These are phyloP conservation scores for Tolypocladium cylindrosporum DNA, from an alignment of 2,329 filamentous ascomycete genomes.

Conservation along the genomic window DNA sequence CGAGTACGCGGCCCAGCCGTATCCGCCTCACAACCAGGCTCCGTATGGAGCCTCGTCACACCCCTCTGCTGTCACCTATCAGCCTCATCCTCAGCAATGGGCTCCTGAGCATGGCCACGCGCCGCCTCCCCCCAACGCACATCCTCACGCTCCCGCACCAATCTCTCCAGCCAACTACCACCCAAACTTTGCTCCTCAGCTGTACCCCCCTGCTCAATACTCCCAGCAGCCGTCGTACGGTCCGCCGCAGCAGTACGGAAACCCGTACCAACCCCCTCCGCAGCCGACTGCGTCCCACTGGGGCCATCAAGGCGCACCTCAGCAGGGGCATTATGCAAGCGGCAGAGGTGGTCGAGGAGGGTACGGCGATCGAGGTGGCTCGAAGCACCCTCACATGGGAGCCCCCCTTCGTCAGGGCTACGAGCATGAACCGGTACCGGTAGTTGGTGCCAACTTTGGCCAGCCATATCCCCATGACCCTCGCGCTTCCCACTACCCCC, in stretches of 20 bases:
- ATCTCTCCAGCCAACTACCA: conserved; percentile 46
- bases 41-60: conserved; percentile 21
- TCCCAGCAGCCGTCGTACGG: conserved; percentile 34
- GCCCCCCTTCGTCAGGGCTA: conserved; percentile 24
- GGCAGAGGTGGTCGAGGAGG: conserved; percentile 29
- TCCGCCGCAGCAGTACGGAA: conserved; percentile 25
- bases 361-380: conserved; percentile 33
- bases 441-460: conserved; percentile 24
- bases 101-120: conserved; percentile 24
- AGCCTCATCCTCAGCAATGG: conserved; percentile 30
- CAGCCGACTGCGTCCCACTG: conserved; percentile 9
- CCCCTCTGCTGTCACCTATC: conserved; percentile 25
- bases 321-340: conserved; percentile 22
- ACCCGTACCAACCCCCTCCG: conserved; percentile 25
- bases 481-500: conserved; percentile 25
- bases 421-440: conserved; percentile 20
- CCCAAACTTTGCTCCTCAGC: conserved; percentile 47
- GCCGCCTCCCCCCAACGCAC: conserved; percentile 26
- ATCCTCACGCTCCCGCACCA: conserved; percentile 35
- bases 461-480: conserved; percentile 31
- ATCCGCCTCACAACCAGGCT: conserved; percentile 18
- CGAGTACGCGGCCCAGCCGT: conserved; percentile 30
- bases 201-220: conserved; percentile 33
- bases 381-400: conserved; percentile 19
- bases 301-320: conserved; percentile 19